phyloP scores from a whole-genome alignment of 228 moss, liverwort and hornwort species.

The Sphagnum fallax region DNA sequence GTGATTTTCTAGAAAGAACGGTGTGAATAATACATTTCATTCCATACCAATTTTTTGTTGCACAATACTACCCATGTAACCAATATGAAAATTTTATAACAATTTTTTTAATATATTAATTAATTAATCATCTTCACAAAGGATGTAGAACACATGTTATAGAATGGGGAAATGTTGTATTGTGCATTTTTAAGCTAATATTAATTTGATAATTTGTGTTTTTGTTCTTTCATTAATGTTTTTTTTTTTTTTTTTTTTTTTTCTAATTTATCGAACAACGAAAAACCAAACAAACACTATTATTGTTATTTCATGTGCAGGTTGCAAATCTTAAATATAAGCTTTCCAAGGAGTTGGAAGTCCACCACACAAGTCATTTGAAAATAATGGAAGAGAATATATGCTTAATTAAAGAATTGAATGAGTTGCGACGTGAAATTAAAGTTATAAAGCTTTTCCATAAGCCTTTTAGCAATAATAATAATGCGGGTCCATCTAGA shows the following conservation, averaged over 20 bases:
- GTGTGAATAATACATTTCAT: slow-evolving; percentile 10
- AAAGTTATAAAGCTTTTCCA: background rate
- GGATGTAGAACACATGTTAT: background rate
- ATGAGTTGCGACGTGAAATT: slow-evolving; percentile 33
- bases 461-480: background rate
- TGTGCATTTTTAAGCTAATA: background rate
- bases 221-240: background rate
- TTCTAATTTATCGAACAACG: background rate
- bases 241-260: background rate
- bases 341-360: slow-evolving; percentile 48
- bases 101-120: background rate
- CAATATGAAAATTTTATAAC: background rate
- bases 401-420: slow-evolving; percentile 32
- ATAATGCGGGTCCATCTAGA: too few relatives aligned
- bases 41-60: background rate
- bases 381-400: slow-evolving; percentile 52
- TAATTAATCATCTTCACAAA: background rate
- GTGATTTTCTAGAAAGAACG: slow-evolving; percentile 70
- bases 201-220: background rate
- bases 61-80: background rate
- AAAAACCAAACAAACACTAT: background rate
- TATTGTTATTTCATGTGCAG: slow-evolving; percentile 10
- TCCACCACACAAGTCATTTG: slow-evolving; percentile 40
- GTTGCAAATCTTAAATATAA: slow-evolving; percentile 62
- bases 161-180: background rate